Conservation (phyloP, 768 basidiomycete species). For the Steccherinum ochraceum region DNA sequence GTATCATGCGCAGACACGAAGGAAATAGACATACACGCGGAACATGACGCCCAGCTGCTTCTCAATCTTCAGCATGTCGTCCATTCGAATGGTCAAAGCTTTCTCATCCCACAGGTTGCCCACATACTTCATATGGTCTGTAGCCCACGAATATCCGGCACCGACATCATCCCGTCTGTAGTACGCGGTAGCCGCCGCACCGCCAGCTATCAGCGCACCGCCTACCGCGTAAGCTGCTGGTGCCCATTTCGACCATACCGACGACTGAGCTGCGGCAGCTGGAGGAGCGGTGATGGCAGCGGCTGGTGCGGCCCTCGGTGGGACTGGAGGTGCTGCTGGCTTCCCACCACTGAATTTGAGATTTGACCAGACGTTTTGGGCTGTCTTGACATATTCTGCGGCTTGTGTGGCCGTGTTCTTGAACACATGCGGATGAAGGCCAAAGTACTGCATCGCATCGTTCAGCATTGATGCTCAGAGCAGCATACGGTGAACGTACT, state of each 20-base stretch:
- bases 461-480: neutral
- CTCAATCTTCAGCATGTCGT: conserved; percentile 54
- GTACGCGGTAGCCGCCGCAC: conserved; percentile 80
- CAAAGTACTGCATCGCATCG: conserved; percentile 58
- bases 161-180: conserved; percentile 73
- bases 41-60: conserved; percentile 61
- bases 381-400: conserved; percentile 60
- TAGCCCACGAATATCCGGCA: conserved; percentile 65
- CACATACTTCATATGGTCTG: conserved; percentile 88
- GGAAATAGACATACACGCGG: conserved; percentile 52
- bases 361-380: conserved; percentile 52
- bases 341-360: conserved; percentile 31
- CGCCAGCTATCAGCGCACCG: conserved; percentile 71
- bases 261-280: conserved; percentile 8
- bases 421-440: conserved; percentile 80
- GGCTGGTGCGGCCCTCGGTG: conserved; percentile 25
- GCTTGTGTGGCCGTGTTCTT: conserved; percentile 78
- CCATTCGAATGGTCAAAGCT: conserved; percentile 53
- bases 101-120: conserved; percentile 80
- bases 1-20: neutral
- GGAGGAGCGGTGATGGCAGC: conserved; percentile 22
- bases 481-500: conserved; percentile 37
- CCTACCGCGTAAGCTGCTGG: conserved; percentile 67
- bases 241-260: conserved; percentile 59
- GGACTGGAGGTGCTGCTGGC: conserved; percentile 17